Evolutionary conservation across 192 early-diverging fungal species (phyloP).

Genomic region (Backusella luteola): DNA sequence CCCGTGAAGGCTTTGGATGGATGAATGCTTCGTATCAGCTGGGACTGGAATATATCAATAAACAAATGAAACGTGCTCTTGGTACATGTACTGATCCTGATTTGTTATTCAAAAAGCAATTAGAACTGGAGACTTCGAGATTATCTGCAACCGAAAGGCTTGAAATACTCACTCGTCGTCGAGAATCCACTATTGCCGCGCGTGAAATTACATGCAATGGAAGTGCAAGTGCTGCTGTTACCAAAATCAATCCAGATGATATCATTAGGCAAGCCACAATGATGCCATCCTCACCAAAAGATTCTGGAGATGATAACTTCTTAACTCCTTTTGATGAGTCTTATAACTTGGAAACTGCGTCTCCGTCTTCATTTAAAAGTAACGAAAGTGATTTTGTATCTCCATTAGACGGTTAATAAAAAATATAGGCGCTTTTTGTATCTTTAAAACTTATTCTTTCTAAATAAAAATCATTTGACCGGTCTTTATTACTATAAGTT

Average conservation of each 20-base stretch:
- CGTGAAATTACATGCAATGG: constrained; percentile 2
- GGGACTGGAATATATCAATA: constrained; percentile 73
- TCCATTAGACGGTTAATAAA: not conserved
- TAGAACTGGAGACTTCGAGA: not conserved
- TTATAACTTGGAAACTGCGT: not conserved
- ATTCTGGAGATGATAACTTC: not conserved
- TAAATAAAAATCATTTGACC: not conserved
- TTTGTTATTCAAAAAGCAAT: constrained; percentile 27
- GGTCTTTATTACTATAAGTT: too few relatives aligned
- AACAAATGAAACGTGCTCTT: constrained; percentile 72
- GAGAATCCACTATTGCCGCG: constrained; percentile 3
- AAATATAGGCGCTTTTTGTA: not conserved
- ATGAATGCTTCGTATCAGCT: constrained; percentile 96
- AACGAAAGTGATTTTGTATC: not conserved
- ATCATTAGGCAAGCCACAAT: not conserved
- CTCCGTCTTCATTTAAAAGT: not conserved
- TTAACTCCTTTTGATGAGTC: not conserved
- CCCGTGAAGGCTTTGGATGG: constrained; percentile 98
- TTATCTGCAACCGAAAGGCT: constrained; percentile 2
- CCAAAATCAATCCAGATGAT: constrained; percentile 12
- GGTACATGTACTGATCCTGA: constrained; percentile 49
- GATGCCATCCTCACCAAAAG: not conserved
- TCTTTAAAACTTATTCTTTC: not conserved
- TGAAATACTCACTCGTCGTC: not conserved
- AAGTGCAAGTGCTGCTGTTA: not conserved